Evolutionary conservation across 345 rosid species (phyloP).

Genomic region (Hibiscus mutabilis): DNA sequence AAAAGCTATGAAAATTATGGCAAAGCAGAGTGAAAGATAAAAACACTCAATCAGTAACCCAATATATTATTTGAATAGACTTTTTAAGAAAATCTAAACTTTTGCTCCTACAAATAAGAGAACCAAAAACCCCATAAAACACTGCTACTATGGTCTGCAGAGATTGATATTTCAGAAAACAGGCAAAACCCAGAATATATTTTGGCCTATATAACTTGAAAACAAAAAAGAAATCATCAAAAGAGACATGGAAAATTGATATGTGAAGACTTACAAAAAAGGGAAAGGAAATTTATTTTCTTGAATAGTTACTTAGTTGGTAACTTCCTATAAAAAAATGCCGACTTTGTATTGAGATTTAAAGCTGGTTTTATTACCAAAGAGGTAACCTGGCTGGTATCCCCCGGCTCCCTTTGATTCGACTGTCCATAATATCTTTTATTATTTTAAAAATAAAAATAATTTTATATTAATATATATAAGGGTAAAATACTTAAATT

Average conservation of each 20-base stretch:
- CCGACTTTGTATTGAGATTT: background rate
- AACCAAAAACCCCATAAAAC: conserved; percentile 3
- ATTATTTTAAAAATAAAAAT: no score
- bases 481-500: no score
- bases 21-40: background rate
- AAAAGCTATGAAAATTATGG: no score
- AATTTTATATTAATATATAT: no score
- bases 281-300: background rate
- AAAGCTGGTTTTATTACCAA: background rate
- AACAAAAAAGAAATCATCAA: background rate
- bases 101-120: background rate
- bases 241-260: background rate
- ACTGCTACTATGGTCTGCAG: background rate
- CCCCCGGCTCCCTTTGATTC: background rate
- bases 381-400: background rate
- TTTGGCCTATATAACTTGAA: background rate
- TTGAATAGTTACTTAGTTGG: background rate
- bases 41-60: background rate
- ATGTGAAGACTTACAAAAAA: conserved; percentile 4
- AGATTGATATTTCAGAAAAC: conserved; percentile 1
- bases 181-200: background rate
- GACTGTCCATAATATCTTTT: background rate
- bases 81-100: no score
- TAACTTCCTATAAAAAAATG: background rate
- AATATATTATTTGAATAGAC: no score